Percentiles rank a stretch among this genome's conserved stretches.
Conservation (phyloP, 148 eudicot species). For the Rhododendron vialii region DNA sequence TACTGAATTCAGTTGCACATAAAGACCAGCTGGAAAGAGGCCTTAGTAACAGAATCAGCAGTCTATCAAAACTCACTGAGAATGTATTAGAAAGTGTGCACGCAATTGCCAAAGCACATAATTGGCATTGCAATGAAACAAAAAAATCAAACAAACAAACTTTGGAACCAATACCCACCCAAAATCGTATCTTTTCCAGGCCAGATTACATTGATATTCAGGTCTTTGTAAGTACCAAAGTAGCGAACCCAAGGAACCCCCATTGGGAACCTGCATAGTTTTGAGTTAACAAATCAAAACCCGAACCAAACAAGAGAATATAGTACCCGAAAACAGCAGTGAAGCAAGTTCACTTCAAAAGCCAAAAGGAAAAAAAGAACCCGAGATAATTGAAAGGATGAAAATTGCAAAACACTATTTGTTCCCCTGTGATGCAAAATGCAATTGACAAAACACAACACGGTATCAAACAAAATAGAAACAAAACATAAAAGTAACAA, state of each 20-base stretch:
- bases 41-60: background rate
- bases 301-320: background rate
- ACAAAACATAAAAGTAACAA: background rate
- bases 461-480: background rate
- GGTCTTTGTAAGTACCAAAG: constrained; percentile 66
- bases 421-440: background rate
- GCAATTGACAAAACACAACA: background rate
- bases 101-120: background rate
- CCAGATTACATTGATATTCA: constrained; percentile 70
- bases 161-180: constrained; percentile 46
- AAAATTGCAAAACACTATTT: background rate
- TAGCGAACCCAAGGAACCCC: constrained; percentile 96
- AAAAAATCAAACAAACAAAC: constrained; percentile 32
- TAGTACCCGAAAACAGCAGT: background rate
- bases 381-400: background rate
- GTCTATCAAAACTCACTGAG: background rate
- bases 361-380: background rate
- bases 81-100: background rate
- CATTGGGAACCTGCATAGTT: constrained; percentile 67
- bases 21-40: background rate
- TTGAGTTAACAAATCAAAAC: background rate
- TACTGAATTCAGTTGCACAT: background rate
- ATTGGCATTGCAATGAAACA: background rate
- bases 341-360: background rate
- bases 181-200: constrained; percentile 82